Base-by-base conservation (phyloP, 1,284 basidiomycete species). In the Apiotrichum sp. region DNA sequence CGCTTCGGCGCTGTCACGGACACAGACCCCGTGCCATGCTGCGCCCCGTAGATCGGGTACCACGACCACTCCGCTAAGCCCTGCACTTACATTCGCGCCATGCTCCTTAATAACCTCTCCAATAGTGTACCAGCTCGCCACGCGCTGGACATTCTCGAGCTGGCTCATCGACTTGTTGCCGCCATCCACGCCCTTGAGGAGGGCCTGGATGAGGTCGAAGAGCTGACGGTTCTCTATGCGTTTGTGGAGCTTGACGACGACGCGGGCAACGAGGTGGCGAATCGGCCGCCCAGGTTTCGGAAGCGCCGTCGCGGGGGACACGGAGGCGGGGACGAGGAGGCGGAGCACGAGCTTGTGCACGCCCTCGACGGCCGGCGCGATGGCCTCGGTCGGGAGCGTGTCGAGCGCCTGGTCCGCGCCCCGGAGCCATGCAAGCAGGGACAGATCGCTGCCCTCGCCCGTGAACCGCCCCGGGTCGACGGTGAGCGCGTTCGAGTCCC, bases 101-200 rank as follows among this genome's bases (percentile, higher is more conserved):
- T 87, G 87, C 8, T 80, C 79, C 44, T 79, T 82, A 86, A 97
- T 95, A 11, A 97, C 78, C 70, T 95, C 89, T 11, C 91, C 93
- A 33, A 93, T 82, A 58, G 86, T 86, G 64, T 87, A 90, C 69
- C 76, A 78, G 55, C 69, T 67, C 8, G 76, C 76, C 84, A 88
- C 86, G 67, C 85, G 86, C 61, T 77, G 69, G 0, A 82, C 76
- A 72, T 74, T 72, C 62, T 91, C 92, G 59, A 82, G 62, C 16
- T 69, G 57, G 44, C 65, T 76, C 72, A 74, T 74, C 34, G 64
- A 62, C 64, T 72, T 73, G 45, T 60, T 63, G 2, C 72, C 72
- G 62, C 72, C 73, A 60, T 76, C 73, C 0, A 85, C 84, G 10
- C 86, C 81, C 75, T 85, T 89, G 54, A 93, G 73, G 53, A 93